Base-by-base conservation (phyloP, 2,329 filamentous ascomycete species). In the Colletotrichum chlorophyti region DNA sequence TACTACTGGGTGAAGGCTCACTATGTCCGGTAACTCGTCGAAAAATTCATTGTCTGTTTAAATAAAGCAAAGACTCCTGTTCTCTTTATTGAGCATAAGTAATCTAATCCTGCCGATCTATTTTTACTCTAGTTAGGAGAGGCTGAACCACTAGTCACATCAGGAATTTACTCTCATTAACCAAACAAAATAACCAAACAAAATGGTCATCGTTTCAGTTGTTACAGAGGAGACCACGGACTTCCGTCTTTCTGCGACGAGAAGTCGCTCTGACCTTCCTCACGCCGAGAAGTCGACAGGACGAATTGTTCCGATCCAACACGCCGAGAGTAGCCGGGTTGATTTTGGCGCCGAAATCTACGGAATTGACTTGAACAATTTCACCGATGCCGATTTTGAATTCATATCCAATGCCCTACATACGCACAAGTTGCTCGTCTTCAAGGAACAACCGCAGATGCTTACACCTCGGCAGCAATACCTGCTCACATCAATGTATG, bases 381-480 rank as follows among this genome's bases (percentile, higher is more conserved):
- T 50, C 32, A 64, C 64, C 68, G 74, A 77, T 59, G 66, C 67
- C 31, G 71, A 76, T 43, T 70, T 78, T 29, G 61, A 69, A 19
- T 67, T 67, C 6, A 66, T 79, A 15, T 68, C 69, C 29, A 70
- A 76, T 11, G 71, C 74, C 8, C 76, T 77, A 55, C 76, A 76
- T 73, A 75, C 63, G n/a, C 72, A 79, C 63, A 78, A 79, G 64
- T 66, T 79, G 2, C 66, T 79, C 8, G 68, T 78, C 17, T 72
- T 79, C 42, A 77, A 74, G 62, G 72, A 71, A 27, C 76, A 79
- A 57, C 72, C 53, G 73, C 67, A 75, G 35, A 62, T 75, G 37
- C 68, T 79, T 0, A 62, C 64, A 7, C 76, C 76, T 2, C 66
- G 68, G 24, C 77, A 78, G 63, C 76, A 79, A 43, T 79, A 74